Evolutionary conservation across 2,329 filamentous ascomycete species (phyloP).

Genomic region (Pseudocercospora fuligena): DNA sequence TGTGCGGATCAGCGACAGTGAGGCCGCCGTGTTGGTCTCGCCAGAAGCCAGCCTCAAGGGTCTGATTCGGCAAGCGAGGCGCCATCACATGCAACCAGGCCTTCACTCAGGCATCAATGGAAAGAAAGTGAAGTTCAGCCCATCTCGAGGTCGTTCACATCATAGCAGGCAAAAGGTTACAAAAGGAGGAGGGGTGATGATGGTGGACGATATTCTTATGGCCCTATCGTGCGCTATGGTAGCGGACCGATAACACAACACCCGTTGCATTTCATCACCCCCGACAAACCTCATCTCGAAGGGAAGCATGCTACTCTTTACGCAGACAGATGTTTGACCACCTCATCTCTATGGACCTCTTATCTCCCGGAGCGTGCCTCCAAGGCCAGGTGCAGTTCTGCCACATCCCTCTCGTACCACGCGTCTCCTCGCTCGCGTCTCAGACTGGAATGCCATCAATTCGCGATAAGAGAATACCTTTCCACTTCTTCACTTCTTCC

Average conservation of each 20-base stretch:
- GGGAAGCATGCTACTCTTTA: neutral
- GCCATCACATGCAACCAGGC: neutral
- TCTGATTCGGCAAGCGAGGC: neutral
- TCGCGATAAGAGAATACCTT: conserved; percentile 15
- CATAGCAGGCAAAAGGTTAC: neutral
- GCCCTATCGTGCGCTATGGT: neutral
- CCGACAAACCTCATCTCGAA: neutral
- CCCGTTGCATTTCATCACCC: neutral
- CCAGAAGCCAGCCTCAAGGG: neutral
- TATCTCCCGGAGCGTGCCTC: neutral
- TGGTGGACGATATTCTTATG: neutral
- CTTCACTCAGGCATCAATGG: neutral
- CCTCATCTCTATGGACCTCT: neutral
- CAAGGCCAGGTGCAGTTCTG: conserved; percentile 4
- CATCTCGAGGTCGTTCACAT: neutral
- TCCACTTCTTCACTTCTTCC: conserved; percentile 14
- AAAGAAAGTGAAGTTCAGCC: neutral
- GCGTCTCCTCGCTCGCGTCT: neutral
- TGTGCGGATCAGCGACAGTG: neutral
- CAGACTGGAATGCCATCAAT: conserved; percentile 7
- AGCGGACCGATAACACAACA: neutral
- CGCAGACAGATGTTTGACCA: neutral
- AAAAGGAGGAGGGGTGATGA: neutral
- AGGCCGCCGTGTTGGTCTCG: neutral
- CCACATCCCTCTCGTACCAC: conserved; percentile 10